A percentile compares a stretch with the other conserved stretches of the same genome.
phyloP scores from a whole-genome alignment of 192 early-diverging fungal species.

The Backusella westeae region DNA sequence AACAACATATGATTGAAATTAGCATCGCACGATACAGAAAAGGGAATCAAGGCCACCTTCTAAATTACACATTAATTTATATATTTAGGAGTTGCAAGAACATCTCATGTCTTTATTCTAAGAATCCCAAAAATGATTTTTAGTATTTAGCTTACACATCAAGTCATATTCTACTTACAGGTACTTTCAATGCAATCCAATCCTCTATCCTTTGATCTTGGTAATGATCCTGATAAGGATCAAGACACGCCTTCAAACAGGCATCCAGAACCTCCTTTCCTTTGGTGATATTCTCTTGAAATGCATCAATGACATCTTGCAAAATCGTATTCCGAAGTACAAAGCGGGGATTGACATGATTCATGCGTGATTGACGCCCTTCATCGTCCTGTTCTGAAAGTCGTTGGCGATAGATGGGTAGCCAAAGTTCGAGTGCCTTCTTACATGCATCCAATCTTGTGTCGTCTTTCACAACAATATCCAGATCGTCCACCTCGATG shows the following conservation, averaged over 20 bases:
- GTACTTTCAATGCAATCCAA: slow-evolving; percentile 31
- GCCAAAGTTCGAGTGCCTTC: slow-evolving; percentile 46
- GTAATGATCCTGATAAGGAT: slow-evolving; percentile 52
- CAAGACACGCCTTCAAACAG: slow-evolving; percentile 49
- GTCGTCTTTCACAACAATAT: slow-evolving; percentile 29
- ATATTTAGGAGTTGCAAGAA: slow-evolving; percentile 9
- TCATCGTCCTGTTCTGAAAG: slow-evolving; percentile 16
- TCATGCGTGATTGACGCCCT: slow-evolving; percentile 56
- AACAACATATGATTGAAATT: too few species aligned
- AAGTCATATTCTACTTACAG: slow-evolving; percentile 10
- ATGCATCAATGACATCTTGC: slow-evolving; percentile 57
- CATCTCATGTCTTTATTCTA: slow-evolving; percentile 10
- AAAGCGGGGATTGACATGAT: slow-evolving; percentile 69
- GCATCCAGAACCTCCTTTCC: slow-evolving; percentile 36
- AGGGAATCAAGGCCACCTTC: too few species aligned
- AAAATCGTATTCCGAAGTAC: slow-evolving; percentile 78
- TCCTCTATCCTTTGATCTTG: slow-evolving; percentile 1
- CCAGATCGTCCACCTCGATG: slow-evolving; percentile 15
- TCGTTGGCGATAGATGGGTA: slow-evolving; percentile 53
- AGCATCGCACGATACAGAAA: too few species aligned
- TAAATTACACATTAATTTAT: not conserved
- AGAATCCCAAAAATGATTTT: not conserved
- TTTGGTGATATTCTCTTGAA: slow-evolving; percentile 41
- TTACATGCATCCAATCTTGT: slow-evolving; percentile 30
- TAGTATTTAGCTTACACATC: too few species aligned